Percentiles rank a stretch among this genome's conserved stretches.
These are phyloP conservation scores for Aspergillus terreus DNA, from an alignment of 2,329 filamentous ascomycete genomes.

Conservation along the genomic window DNA sequence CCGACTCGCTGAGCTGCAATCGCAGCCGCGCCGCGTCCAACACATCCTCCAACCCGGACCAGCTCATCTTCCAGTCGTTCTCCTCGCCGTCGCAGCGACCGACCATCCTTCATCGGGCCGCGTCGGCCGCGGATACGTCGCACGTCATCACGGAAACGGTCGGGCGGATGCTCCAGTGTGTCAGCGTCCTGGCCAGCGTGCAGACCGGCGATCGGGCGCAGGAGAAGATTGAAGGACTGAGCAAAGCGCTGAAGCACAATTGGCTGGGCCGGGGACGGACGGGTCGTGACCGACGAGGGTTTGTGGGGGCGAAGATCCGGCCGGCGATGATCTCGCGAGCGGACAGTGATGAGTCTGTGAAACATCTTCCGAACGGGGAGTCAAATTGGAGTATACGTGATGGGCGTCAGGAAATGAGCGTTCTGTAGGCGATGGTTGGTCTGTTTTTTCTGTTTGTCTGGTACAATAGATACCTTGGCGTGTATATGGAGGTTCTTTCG, in stretches of 20 bases:
- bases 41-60: constrained; percentile 57
- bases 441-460: constrained; percentile 10
- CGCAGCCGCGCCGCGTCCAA: constrained; percentile 83
- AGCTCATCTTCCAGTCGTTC: constrained; percentile 41
- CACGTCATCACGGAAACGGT: constrained; percentile 89
- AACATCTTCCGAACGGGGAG: constrained; percentile 6
- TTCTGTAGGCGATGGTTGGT: constrained; percentile 16
- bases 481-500: neutral
- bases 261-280: constrained; percentile 91
- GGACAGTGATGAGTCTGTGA: constrained; percentile 24
- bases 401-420: constrained; percentile 28
- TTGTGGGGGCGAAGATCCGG: constrained; percentile 66
- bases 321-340: constrained; percentile 27
- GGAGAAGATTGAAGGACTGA: constrained; percentile 75
- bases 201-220: constrained; percentile 70
- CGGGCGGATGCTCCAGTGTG: constrained; percentile 91
- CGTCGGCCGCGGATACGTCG: constrained; percentile 45
- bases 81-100: constrained; percentile 35
- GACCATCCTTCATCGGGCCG: constrained; percentile 29
- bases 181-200: constrained; percentile 80
- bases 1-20: constrained; percentile 49
- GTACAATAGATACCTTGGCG: constrained; percentile 16
- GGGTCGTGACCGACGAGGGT: constrained; percentile 81
- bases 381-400: constrained; percentile 16
- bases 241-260: constrained; percentile 87